Evolutionary conservation across 2,329 filamentous ascomycete species (phyloP), one percentile per base, ranked within the genome.

Genomic region (Seiridium cupressi): DNA sequence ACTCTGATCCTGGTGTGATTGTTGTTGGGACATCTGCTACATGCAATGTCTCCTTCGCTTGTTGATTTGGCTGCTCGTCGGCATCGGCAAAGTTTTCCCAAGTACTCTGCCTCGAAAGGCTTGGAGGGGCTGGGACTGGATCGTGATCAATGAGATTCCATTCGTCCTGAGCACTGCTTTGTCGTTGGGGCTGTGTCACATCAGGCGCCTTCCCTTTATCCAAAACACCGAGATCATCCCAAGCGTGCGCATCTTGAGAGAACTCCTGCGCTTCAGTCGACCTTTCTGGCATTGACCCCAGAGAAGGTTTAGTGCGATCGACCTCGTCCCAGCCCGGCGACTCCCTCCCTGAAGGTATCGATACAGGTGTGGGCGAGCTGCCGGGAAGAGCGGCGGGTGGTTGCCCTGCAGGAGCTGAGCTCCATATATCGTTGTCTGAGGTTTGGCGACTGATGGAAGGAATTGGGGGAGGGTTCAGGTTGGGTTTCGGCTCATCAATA

Each of bases 121-220:
- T 71, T 1, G 64, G 70, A 0, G 72, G 69, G 2, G 57, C 64
- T 1, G 74, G 66, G 18, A 68, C 69, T 8, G 68, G 58, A 31
- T 78, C 79, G 26, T 74, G 67, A 44, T 84, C 82, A 53, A 84
- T 78, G 58, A 84, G 61, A 58, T 80, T 84, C 82, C 82, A 85
- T 44, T 80, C 81, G 5, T 83, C 78, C 6, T 64, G 63, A 4
- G 66, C 64, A 7, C 32, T 63, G 59, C 34, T 35, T 58, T 64
- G 62, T 5, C 64, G 55, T 31, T 68, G 64, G 5, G 67, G 57
- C 13, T 66, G 60, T n/a, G 64, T 40, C 5, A 65, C 63, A 3
- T 68, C 63, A 1, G 73, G 72, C 32, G 67, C 73, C 59, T 82
- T 84, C 1, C 74, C 79, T 61, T 81, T 82, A 32, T 73, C 73